Base-by-base conservation (phyloP, 306 rosid genomes). In the Gillenia trifoliata region DNA sequence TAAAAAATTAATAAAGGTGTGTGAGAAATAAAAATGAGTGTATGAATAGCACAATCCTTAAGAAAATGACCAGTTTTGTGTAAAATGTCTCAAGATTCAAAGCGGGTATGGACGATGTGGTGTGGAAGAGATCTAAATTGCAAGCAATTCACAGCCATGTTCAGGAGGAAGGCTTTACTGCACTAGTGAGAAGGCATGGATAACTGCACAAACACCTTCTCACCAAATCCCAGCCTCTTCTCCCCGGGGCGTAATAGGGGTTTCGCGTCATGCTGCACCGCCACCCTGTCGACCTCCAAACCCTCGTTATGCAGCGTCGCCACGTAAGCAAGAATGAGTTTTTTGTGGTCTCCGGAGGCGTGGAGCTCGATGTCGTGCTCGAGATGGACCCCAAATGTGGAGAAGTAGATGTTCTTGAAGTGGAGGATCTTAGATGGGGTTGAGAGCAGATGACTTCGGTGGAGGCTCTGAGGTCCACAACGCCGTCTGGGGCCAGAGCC, bases 371-470 rank as follows among this genome's bases (percentile, higher is more conserved):
- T 91, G 50, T 91, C 93, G 59, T 87, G 91, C 45, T 91, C 98
- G 9, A 89, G 81, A 67, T 69, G 74, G 45, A 23, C 57, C 20
- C 92, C 92, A 63, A 81, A 93, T 52, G 74, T 78, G 0, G 89
- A 7, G 61, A 79, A 78, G 82, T 93, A 93, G 19, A 89, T 25
- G 69, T 89, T 97, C 64, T 80, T 91, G 64, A 93, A 87, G 78
- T 84, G 86, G 11, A 84, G 92, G 2, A 93, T 85, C 86, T 89
- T 93, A 13, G 96, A 76, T 23, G 97, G 85, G 1, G 88, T 85
- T 86, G 1, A n/a, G 98, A 93, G 71, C 97, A 93, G 73, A 93
- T 88, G 8, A 93, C 87, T 82, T 93, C 96, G 30, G 93, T 89
- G 8, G 92, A 87, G 73, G 92, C 89, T 71, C 75, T 80, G 66